phyloP scores from a whole-genome alignment of 2,329 filamentous ascomycete genomes.

The Trichothecium roseum region DNA sequence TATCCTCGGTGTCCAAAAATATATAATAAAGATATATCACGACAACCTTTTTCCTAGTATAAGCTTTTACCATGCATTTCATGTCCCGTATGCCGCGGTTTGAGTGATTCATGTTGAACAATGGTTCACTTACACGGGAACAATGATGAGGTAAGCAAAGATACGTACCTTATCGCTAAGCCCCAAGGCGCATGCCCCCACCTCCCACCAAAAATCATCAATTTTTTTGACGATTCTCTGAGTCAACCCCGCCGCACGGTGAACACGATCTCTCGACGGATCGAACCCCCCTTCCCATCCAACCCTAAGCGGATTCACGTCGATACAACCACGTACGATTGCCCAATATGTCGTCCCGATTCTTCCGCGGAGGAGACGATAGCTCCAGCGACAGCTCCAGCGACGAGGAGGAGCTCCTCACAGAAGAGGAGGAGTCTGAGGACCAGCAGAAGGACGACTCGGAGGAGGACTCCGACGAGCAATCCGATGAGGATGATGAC shows the following conservation, averaged over 20 bases:
- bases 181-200: slow-evolving; percentile 25
- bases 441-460: slow-evolving; percentile 31
- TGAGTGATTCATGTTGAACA: too few relatives aligned
- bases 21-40: too few relatives aligned
- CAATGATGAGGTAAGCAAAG: too few relatives aligned
- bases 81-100: too few relatives aligned
- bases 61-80: too few relatives aligned
- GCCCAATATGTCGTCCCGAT: slow-evolving; percentile 85
- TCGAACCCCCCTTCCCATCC: background rate
- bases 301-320: background rate
- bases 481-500: slow-evolving; percentile 37
- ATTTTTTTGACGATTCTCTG: slow-evolving; percentile 23
- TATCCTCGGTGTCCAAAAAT: too few relatives aligned
- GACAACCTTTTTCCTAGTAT: too few relatives aligned
- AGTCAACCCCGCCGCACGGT: slow-evolving; percentile 25
- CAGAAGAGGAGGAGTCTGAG: slow-evolving; percentile 28
- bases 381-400: slow-evolving; percentile 94
- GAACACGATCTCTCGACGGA: background rate
- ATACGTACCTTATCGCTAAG: slow-evolving; percentile 20
- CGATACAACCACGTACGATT: slow-evolving; percentile 7
- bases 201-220: slow-evolving; percentile 32
- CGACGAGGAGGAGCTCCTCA: slow-evolving; percentile 93
- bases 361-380: slow-evolving; percentile 85
- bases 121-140: too few relatives aligned
- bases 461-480: slow-evolving; percentile 39